Evolutionary conservation across 805 yeast genomes (phyloP), one percentile per base, ranked within the genome.

Genomic region (Candida cerambycidarum): DNA sequence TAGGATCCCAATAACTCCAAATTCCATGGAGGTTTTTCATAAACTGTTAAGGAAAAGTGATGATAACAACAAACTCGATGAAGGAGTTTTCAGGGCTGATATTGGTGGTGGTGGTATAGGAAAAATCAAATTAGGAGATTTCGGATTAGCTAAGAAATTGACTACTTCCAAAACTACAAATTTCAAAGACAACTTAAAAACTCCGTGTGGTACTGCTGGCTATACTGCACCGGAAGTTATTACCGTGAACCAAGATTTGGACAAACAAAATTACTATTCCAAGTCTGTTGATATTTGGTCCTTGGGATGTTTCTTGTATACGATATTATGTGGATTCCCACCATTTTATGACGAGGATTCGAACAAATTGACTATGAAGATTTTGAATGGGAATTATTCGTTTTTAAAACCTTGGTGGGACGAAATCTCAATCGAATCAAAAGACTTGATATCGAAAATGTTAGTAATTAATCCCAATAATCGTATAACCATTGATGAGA

Each of bases 321-420:
- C 88, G 0, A 65, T 82, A 41, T 67, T 83, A 40, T 82, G 86
- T 59, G 89, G 89, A 0, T 82, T 83, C 55, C 88, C 89, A 0
- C 89, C 89, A 12, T 82, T 82, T 56, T 83, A 80, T 57, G 92
- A 87, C 52, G 85, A 82, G 47, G 83, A 84, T 54, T 73, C 80
- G 3, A 71, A 72, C 48, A 71, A 69, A 38, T 67, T 86, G 35
- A 81, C 89, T 3, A 73, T 74, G 42, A 86, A 85, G 58, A 87
- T 85, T 24, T 71, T 85, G 10, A 71, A 71, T 36, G 95, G 93
- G 27, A 82, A 85, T 43, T 86, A 76, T 61, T 76, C 79, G n/a
- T 86, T 85, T 58, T 67, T 86, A 41, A 67, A 76, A 45, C 95
- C 95, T 1, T 86, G 95, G 95, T 86, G 93, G 88, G 93, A 85